Conservation (phyloP, 1,139 yeast genomes). For the Blastobotrys persicus region DNA sequence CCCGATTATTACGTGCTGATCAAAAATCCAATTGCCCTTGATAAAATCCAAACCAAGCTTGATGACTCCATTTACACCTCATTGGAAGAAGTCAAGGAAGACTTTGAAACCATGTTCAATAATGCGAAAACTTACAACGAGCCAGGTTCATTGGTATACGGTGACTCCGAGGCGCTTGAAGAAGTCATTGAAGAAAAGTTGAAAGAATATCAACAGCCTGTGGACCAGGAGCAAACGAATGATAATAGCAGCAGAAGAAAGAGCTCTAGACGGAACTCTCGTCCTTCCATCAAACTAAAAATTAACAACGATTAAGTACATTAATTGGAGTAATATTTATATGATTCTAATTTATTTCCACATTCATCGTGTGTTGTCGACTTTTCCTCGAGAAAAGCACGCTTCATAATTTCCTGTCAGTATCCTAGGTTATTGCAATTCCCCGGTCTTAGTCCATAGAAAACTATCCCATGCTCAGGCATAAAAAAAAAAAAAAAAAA, state of each 20-base stretch:
- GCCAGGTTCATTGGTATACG: slow-evolving; percentile 79
- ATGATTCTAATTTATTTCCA: slow-evolving; percentile 2
- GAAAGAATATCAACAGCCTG: slow-evolving; percentile 2
- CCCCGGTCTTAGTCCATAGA: too few relatives aligned
- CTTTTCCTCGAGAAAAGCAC: too few relatives aligned
- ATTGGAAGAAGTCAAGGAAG: slow-evolving; percentile 63
- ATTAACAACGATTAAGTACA: neutral
- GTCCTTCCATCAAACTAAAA: slow-evolving; percentile 2
- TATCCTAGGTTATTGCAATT: too few relatives aligned
- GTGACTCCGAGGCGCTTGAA: slow-evolving; percentile 72
- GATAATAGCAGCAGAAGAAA: neutral
- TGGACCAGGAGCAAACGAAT: neutral
- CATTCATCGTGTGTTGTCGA: too few relatives aligned
- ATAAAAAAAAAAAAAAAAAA: too few relatives aligned
- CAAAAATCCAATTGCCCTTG: slow-evolving; percentile 79
- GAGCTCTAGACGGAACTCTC: slow-evolving; percentile 2
- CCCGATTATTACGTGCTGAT: slow-evolving; percentile 87
- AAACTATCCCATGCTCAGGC: too few relatives aligned
- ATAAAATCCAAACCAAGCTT: slow-evolving; percentile 43
- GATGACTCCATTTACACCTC: slow-evolving; percentile 50
- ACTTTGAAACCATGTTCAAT: slow-evolving; percentile 70
- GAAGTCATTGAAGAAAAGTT: slow-evolving; percentile 28
- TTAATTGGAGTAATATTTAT: too few relatives aligned
- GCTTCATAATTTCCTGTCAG: too few relatives aligned
- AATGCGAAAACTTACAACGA: slow-evolving; percentile 89